Evolutionary conservation across 495 filamentous ascomycete genomes (phyloP), one percentile per base, ranked within the genome.

Genomic region (Neurospora hispaniola): DNA sequence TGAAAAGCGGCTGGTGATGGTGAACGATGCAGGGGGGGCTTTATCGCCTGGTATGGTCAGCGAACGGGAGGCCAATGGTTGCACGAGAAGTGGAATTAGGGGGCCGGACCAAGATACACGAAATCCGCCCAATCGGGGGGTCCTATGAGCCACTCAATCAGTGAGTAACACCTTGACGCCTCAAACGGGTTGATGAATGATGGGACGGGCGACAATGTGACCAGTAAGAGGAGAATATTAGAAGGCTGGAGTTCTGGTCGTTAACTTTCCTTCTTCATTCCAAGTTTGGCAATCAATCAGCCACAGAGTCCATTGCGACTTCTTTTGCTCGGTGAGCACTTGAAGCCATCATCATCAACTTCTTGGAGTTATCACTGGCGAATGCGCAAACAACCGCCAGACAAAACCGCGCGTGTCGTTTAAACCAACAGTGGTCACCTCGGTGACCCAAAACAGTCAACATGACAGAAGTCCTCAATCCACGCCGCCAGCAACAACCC

Each of bases 381-480:
- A 54, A 10, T 16, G 46, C 20, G 46, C 46, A 54, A 54, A 3
- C 46, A 27, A 54, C 27, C 10, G 46, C 10, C 46, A 27, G 46
- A 20, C 9, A 23, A 54, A 20, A 20, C 20, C 41, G 41, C 41
- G 41, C 41, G 12, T 42, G 23, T 12, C 20, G 4, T 54, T 48
- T 1, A 48, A 23, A 12, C 1, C 46, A 48, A 2, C 8, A 48
- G 44, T n/a, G n/a, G n/a, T 20, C 18, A 48, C 16, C 42, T 43
- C 44, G n/a, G 44, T 48, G 18, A n/a, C n/a, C 3, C n/a, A 11
- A 48, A n/a, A 20, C 44, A 41, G 35, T 59, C 70, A 35, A 74
- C 69, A 80, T 80, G 78, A 54, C 77, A 27, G 76, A 80, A 23
- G 75, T 77, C 39, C 76, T 73, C n/a, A 72, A 31, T 23, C 46